Conservation (phyloP, 2,329 filamentous ascomycete genomes). For the Paecilomyces niveus region DNA sequence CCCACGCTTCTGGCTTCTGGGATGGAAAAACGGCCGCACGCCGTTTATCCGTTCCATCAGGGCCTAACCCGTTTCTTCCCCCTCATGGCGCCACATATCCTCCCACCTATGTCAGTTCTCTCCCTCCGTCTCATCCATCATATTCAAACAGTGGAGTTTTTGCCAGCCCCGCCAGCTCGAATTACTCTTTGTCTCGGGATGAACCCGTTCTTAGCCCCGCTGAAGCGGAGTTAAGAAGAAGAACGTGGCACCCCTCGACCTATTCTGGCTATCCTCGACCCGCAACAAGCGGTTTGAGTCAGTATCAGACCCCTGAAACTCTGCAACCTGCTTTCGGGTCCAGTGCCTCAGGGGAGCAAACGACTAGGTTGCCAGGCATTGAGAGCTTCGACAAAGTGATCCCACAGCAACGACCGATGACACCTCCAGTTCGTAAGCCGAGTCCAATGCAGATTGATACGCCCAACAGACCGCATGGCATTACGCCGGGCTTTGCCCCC, state of each 20-base stretch:
- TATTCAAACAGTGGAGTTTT: conserved; percentile 56
- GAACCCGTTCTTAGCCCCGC: conserved; percentile 30
- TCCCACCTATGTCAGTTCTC: conserved; percentile 49
- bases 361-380: conserved; percentile 74
- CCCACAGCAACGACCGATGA: conserved; percentile 51
- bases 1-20: conserved; percentile 67
- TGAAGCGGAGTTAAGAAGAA: conserved; percentile 72
- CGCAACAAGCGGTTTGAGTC: conserved; percentile 65
- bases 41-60: conserved; percentile 74
- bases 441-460: conserved; percentile 74
- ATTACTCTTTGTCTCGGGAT: conserved; percentile 39
- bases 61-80: conserved; percentile 65
- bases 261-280: conserved; percentile 59
- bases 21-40: conserved; percentile 62
- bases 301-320: conserved; percentile 65
- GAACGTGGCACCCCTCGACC: conserved; percentile 78
- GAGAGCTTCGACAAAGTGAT: conserved; percentile 79
- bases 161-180: conserved; percentile 61
- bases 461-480: conserved; percentile 34
- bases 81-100: conserved; percentile 51
- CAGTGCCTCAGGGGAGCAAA: conserved; percentile 48
- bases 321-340: conserved; percentile 49
- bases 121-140: conserved; percentile 49
- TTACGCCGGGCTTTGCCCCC: conserved; percentile 26
- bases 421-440: conserved; percentile 57